These are phyloP conservation scores for Emiliania huxleyi DNA, from an alignment of 78 protist species.

Conservation along the genomic window DNA sequence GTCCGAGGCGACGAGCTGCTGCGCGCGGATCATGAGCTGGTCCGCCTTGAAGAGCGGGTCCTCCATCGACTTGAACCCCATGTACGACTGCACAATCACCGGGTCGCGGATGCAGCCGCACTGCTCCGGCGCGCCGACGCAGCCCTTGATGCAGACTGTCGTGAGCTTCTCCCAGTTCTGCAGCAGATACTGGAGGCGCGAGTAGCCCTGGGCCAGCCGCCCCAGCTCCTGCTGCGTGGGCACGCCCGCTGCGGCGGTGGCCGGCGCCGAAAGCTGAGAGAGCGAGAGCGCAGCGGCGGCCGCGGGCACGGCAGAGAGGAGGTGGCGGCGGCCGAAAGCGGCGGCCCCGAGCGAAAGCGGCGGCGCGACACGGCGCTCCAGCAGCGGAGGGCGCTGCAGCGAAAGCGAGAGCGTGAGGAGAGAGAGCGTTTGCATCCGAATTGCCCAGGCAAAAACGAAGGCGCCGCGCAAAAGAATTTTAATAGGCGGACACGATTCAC, in stretches of 20 bases:
- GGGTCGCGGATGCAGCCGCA: slow-evolving; percentile 14
- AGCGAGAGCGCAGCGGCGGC: not conserved
- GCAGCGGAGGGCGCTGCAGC: too few relatives aligned
- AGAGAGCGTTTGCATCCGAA: too few relatives aligned
- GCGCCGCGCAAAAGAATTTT: too few relatives aligned
- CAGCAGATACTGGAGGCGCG: not conserved
- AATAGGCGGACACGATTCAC: too few relatives aligned
- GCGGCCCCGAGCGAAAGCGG: too few relatives aligned
- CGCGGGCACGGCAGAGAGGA: too few relatives aligned
- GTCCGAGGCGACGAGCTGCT: not conserved
- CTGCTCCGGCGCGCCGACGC: not conserved
- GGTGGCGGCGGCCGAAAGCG: too few relatives aligned
- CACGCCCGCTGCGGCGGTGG: not conserved
- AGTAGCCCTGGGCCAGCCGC: not conserved
- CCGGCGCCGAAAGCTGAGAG: not conserved
- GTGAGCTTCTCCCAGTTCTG: not conserved
- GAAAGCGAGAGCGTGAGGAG: too few relatives aligned
- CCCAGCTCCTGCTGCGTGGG: not conserved
- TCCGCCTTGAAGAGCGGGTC: slow-evolving; percentile 17
- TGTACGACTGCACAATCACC: not conserved
- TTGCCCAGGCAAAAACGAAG: too few relatives aligned
- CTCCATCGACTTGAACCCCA: not conserved
- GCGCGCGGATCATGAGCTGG: not conserved
- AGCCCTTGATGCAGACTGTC: slow-evolving; percentile 9
- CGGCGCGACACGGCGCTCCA: too few relatives aligned